Conservation (phyloP, 177 flowering plant species). For the Tripterygium wilfordii region DNA sequence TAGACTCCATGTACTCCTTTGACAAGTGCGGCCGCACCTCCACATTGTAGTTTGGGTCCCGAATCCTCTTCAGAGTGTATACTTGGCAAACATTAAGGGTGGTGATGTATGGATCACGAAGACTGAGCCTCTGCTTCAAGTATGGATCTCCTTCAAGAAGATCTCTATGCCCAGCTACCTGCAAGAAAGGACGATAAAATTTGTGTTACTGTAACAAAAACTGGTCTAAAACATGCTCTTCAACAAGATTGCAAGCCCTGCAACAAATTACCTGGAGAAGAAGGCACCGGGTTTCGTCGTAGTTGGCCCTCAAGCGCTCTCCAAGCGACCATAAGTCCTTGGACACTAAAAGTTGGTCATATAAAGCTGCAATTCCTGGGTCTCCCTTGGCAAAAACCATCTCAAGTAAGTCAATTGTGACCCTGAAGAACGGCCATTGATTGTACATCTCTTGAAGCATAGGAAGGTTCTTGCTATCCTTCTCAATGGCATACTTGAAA, state of each 20-base stretch:
- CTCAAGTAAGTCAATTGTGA: slow-evolving; percentile 43
- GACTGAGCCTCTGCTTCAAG: slow-evolving; percentile 32
- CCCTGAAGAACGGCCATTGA: slow-evolving; percentile 48
- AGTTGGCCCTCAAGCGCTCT: slow-evolving; percentile 19
- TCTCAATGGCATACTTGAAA: slow-evolving; percentile 49
- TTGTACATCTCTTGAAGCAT: slow-evolving; percentile 75
- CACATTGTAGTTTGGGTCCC: slow-evolving; percentile 27
- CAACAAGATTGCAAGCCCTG: too few relatives aligned
- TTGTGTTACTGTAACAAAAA: not conserved
- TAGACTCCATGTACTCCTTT: slow-evolving; percentile 26
- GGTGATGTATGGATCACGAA: slow-evolving; percentile 36
- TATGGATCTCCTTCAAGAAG: slow-evolving; percentile 40
- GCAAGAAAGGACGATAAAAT: not conserved
- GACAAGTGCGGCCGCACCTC: slow-evolving; percentile 30
- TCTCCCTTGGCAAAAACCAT: slow-evolving; percentile 57
- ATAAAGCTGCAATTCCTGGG: slow-evolving; percentile 36
- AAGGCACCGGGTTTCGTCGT: slow-evolving; percentile 27
- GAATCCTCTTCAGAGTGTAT: slow-evolving; percentile 31
- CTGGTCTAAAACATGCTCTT: not conserved
- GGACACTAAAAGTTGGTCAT: slow-evolving; percentile 36
- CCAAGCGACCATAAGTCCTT: slow-evolving; percentile 26
- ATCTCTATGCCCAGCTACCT: slow-evolving; percentile 31
- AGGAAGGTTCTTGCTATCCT: slow-evolving; percentile 58
- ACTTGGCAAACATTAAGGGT: slow-evolving; percentile 38
- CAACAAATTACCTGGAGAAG: slow-evolving; percentile 32